Base-by-base conservation (phyloP, 139 green algal genomes). In the Zygnema circumcarinatum region DNA sequence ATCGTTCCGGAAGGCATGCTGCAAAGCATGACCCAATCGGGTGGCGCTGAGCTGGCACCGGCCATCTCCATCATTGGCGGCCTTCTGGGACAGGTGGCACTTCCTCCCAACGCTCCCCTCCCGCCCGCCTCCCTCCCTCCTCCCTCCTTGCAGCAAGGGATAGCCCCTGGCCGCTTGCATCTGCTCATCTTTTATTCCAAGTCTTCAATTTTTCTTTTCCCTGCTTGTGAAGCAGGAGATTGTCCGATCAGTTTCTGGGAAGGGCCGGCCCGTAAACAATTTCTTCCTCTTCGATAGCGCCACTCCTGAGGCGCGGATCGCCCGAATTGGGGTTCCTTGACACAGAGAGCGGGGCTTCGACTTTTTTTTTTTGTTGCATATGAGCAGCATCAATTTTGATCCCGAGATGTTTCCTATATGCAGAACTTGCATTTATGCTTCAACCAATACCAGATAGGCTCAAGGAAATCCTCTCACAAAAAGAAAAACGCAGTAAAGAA, bases 61-160 rank as follows among this genome's bases (percentile, higher is more conserved):
- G 91, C 96, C 33, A 93, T 91, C 62, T 93, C 96, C 1, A 84
- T 98, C 3, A 81, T 98, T 38, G 96, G 96, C 0, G 96, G 96
- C 21, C 88, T 97, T 32, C 83, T 98, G 32, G 94, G 93, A 1
- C 97, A 98, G 76, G 76, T 84, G 33, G 21, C 47, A 62, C 47
- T 62, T 16, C 47, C 47, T 62, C 47, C 16, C 47, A 7, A 7
- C 47, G 7, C 47, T 62, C 47, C 47, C 47, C 16, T 16, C 47
- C 47, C 47, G 16, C 16, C 47, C 16, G 16, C 47, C 47, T 62
- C 47, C 16, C 47, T 62, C 47, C 47, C 47, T 62, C 47, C 47
- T 62, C 47, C 47, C 47, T 62, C 47, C n/a, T n/a, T n/a, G n/a
- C n/a, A n/a, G n/a, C n/a, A n/a, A n/a, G n/a, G n/a, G n/a, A n/a